Conservation (phyloP, 306 rosid species). For the Arachis hypogaea region DNA sequence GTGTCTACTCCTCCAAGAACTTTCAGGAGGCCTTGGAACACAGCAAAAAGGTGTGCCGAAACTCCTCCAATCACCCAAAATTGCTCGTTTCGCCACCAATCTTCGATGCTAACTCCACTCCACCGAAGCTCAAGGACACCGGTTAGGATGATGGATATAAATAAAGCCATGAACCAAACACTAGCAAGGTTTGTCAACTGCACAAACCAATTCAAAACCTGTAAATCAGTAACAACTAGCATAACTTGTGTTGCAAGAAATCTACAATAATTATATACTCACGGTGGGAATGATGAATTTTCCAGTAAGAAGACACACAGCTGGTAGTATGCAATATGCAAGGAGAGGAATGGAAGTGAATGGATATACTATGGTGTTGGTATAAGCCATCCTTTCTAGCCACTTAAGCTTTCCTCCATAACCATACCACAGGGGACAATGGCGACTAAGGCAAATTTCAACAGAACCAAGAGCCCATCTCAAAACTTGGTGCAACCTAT, state of each 20-base stretch:
- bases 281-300: conserved; percentile 59
- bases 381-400: conserved; percentile 51
- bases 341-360: conserved; percentile 56
- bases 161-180: conserved; percentile 54
- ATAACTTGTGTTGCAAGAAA: too few species aligned
- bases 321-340: conserved; percentile 57
- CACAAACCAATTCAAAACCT: background rate
- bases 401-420: conserved; percentile 55
- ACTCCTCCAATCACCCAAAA: conserved; percentile 61
- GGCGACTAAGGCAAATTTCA: conserved; percentile 57
- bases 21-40: conserved; percentile 59
- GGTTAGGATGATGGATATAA: conserved; percentile 49
- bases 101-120: conserved; percentile 49
- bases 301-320: conserved; percentile 58
- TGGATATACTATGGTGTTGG: conserved; percentile 56
- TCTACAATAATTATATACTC: conserved; percentile 10
- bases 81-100: conserved; percentile 51
- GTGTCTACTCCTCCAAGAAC: conserved; percentile 60
- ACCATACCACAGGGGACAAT: conserved; percentile 62
- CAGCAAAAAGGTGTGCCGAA: conserved; percentile 59
- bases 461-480: conserved; percentile 62
- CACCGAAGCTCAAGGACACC: conserved; percentile 54
- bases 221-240: too few species aligned
- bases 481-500: conserved; percentile 59
- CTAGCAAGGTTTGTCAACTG: conserved; percentile 54